phyloP scores from a whole-genome alignment of 371 early-diverging fungal species.

The Batkoa obscura region DNA sequence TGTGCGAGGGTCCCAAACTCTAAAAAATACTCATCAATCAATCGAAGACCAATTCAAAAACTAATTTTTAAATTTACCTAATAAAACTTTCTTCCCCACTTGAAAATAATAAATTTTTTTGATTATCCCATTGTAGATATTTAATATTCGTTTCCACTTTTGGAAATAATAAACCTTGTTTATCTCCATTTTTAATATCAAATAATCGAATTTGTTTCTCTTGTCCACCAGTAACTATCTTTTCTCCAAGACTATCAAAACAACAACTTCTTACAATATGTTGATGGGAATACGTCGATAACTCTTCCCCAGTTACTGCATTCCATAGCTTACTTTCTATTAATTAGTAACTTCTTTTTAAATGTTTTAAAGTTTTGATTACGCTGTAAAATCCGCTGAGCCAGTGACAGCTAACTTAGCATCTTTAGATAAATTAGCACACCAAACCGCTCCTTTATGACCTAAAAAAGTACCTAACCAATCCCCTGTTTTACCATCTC shows the following conservation, averaged over 20 bases:
- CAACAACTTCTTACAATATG: conserved; percentile 72
- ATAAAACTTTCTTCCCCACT: conserved; percentile 40
- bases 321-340: conserved; percentile 55
- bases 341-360: not conserved
- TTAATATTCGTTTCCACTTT: conserved; percentile 41
- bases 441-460: conserved; percentile 83
- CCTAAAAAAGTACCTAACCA: conserved; percentile 78
- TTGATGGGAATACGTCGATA: conserved; percentile 44
- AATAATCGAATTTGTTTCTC: conserved; percentile 61
- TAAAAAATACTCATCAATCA: conserved; percentile 1
- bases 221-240: conserved; percentile 58
- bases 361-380: conserved; percentile 6
- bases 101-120: conserved; percentile 28
- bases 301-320: conserved; percentile 45
- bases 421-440: conserved; percentile 52
- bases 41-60: not conserved
- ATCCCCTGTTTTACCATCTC: conserved; percentile 72
- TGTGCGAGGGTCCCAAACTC: conserved; percentile 54
- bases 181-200: conserved; percentile 47
- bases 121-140: conserved; percentile 48
- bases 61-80: conserved; percentile 13
- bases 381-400: conserved; percentile 74
- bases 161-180: conserved; percentile 22
- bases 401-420: conserved; percentile 63
- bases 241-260: conserved; percentile 40